Conservation (phyloP, 345 rosid species). For the Sonneratia alba region DNA sequence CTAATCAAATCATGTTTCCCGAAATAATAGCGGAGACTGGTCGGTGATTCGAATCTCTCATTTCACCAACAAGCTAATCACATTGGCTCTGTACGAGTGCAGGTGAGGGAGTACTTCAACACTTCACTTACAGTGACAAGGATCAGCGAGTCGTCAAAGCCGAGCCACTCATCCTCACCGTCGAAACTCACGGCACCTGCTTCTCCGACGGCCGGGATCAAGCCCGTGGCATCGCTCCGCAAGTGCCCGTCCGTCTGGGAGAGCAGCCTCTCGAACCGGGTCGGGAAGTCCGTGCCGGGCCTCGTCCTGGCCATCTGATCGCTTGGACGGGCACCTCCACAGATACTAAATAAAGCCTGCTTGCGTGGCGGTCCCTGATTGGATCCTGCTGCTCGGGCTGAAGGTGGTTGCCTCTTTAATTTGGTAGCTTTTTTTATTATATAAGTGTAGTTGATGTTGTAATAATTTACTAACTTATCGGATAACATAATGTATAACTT, state of each 20-base stretch:
- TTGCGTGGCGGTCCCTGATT: not conserved
- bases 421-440: no score
- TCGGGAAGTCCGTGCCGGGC: slow-evolving; percentile 89
- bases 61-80: not conserved
- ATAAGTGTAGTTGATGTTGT: not conserved
- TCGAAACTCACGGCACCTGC: slow-evolving; percentile 25
- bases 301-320: slow-evolving; percentile 72
- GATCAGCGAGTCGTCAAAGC: not conserved
- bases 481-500: no score
- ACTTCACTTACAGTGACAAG: slow-evolving; percentile 63
- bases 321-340: no score
- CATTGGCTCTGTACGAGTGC: not conserved
- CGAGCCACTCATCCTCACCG: slow-evolving; percentile 11
- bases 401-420: no score
- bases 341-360: not conserved
- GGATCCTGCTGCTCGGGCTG: no score
- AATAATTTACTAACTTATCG: no score
- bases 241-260: slow-evolving; percentile 69
- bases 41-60: slow-evolving; percentile 3
- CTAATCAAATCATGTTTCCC: no score
- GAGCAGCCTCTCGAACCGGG: slow-evolving; percentile 58
- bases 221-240: slow-evolving; percentile 18
- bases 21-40: no score
- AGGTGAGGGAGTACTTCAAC: slow-evolving; percentile 66
- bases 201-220: slow-evolving; percentile 14